Evolutionary conservation across 2,329 filamentous ascomycete species (phyloP).

Genomic region (Exserohilum turcica): DNA sequence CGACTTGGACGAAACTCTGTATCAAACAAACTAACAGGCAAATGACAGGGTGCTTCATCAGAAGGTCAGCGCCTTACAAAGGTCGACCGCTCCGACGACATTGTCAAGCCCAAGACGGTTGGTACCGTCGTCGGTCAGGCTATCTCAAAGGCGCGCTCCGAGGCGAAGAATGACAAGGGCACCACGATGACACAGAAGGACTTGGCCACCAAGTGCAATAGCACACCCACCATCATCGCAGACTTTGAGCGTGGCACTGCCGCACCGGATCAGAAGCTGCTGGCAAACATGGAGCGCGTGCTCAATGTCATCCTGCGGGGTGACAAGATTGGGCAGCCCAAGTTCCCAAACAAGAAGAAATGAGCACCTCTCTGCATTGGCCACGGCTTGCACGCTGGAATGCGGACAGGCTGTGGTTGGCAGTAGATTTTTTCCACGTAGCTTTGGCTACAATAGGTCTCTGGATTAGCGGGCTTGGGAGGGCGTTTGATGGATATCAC

Average conservation of each 20-base stretch:
- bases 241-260: constrained; percentile 84
- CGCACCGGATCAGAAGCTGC: constrained; percentile 80
- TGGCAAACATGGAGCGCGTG: constrained; percentile 77
- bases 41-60: constrained; percentile 45
- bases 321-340: constrained; percentile 80
- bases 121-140: constrained; percentile 79
- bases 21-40: constrained; percentile 14
- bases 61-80: constrained; percentile 97
- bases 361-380: constrained; percentile 48
- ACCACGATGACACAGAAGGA: constrained; percentile 85
- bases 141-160: constrained; percentile 78
- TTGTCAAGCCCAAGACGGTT: constrained; percentile 90
- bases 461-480: constrained; percentile 36
- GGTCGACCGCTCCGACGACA: constrained; percentile 96
- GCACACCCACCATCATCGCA: constrained; percentile 76
- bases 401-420: not conserved
- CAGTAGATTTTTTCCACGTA: not conserved
- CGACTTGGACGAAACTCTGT: not conserved
- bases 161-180: constrained; percentile 77
- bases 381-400: not conserved
- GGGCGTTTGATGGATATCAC: constrained; percentile 32
- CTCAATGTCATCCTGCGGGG: constrained; percentile 89
- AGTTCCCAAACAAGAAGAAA: constrained; percentile 68
- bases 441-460: constrained; percentile 12
- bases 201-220: constrained; percentile 86